phyloP scores from a whole-genome alignment of 306 rosid genomes.

The Senna siamea region DNA sequence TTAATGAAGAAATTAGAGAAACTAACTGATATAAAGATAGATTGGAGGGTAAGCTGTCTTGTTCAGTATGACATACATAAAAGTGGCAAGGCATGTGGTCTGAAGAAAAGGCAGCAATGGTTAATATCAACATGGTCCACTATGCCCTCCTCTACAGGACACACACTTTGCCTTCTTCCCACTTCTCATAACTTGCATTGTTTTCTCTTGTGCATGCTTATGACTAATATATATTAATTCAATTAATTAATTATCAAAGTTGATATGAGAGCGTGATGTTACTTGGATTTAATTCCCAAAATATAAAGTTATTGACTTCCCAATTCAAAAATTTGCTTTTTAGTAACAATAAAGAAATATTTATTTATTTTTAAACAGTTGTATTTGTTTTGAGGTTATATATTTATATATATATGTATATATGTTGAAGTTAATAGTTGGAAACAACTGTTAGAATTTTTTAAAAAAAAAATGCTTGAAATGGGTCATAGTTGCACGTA shows the following conservation, averaged over 20 bases:
- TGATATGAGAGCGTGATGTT: neutral
- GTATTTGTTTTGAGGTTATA: neutral
- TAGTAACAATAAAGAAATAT: too few species aligned
- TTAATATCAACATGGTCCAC: constrained; percentile 58
- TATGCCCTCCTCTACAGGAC: constrained; percentile 48
- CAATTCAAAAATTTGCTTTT: too few species aligned
- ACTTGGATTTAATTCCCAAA: neutral
- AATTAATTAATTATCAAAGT: neutral
- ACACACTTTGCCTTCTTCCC: neutral
- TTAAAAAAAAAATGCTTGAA: neutral
- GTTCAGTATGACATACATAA: constrained; percentile 49
- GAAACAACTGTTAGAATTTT: too few species aligned
- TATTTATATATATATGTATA: too few species aligned
- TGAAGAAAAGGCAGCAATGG: constrained; percentile 57
- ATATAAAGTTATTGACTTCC: too few species aligned
- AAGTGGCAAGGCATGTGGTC: constrained; percentile 72
- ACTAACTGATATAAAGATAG: neutral
- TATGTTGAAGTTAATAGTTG: too few species aligned
- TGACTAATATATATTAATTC: neutral
- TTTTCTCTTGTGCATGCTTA: neutral
- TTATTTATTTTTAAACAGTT: too few species aligned
- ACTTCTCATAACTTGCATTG: too few species aligned
- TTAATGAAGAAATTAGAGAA: constrained; percentile 40
- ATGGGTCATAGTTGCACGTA: constrained; percentile 2
- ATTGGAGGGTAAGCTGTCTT: constrained; percentile 54